Evolutionary conservation across 2,329 filamentous ascomycete genomes (phyloP), one percentile per base, ranked within the genome.

Genomic region (Drechslera avenae): DNA sequence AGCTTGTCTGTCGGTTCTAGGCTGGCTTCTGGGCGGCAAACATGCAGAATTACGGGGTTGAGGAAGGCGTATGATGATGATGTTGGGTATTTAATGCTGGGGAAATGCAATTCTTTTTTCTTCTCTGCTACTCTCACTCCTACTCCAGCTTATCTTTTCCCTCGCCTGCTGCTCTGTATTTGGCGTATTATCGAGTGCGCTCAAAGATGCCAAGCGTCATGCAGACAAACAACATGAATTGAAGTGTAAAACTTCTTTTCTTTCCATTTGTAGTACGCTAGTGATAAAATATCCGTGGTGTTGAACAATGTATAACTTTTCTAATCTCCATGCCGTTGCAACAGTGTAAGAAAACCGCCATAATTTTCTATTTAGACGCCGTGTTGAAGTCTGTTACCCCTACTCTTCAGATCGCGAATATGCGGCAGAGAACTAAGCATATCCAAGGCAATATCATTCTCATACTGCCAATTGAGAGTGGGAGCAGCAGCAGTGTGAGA

Each of bases 341-440:
- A n/a, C n/a, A n/a, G n/a, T 23, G 21, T 8, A 23, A 23, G 21
- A 23, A 23, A 23, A 23, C 21, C 21, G 9, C 5, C 21, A 3
- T 19, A 5, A 7, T 26, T 23, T 26, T 37, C 16, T 10, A 17
- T 2, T 31, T 13, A 48, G 10, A 72, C 68, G 64, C 70, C 71
- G 66, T 73, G 68, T 73, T 72, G 69, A 72, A 73, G 68, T 60
- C 69, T 68, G 57, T 62, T 66, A 46, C 44, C 54, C 32, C 39
- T 37, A 26, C 17, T 42, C 42, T 54, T 44, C n/a, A 46, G 19
- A 40, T 48, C 33, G 26, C 30, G 23, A 10, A 45, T 42, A 45
- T 49, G 54, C 39, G 36, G 32, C 28, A 43, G 26, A 30, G 48
- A 34, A 34, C 14, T 35, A 14, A 52, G 26, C 46, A 50, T 41